Evolutionary conservation across 2,329 filamentous ascomycete species (phyloP).

Genomic region (Pseudogymnoascus sp.): DNA sequence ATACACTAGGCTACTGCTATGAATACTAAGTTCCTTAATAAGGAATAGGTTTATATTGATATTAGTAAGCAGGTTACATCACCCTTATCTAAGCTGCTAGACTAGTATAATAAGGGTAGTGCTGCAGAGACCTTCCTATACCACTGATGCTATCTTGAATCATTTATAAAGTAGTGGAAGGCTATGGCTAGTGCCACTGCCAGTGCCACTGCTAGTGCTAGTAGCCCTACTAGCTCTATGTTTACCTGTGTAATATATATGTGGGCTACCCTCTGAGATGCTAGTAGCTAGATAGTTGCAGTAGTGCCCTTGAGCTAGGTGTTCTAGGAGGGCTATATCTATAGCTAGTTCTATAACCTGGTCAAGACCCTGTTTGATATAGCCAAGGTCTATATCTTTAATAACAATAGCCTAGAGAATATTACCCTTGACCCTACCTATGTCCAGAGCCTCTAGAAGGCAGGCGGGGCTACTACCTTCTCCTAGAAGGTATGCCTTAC

Average conservation of each 20-base stretch:
- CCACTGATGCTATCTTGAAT: neutral
- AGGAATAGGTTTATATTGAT: neutral
- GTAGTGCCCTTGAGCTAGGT: no score
- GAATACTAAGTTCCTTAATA: neutral
- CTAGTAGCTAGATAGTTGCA: no score
- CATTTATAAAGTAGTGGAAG: neutral
- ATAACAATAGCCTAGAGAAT: neutral
- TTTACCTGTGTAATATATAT: neutral
- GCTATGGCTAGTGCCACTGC: neutral
- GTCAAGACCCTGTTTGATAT: neutral
- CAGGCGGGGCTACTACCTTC: neutral
- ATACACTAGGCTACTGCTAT: neutral
- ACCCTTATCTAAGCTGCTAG: neutral
- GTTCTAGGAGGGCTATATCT: no score
- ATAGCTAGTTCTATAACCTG: neutral
- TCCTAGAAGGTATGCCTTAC: neutral
- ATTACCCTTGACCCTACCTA: neutral
- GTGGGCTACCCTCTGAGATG: no score
- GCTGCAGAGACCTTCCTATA: neutral
- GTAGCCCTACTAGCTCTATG: neutral
- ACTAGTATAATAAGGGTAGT: neutral
- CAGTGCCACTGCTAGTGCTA: neutral
- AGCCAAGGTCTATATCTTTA: neutral
- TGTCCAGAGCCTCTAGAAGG: neutral
- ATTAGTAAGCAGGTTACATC: neutral